phyloP scores from a whole-genome alignment of 2,329 filamentous ascomycete genomes.

The Alternaria ventricosa region DNA sequence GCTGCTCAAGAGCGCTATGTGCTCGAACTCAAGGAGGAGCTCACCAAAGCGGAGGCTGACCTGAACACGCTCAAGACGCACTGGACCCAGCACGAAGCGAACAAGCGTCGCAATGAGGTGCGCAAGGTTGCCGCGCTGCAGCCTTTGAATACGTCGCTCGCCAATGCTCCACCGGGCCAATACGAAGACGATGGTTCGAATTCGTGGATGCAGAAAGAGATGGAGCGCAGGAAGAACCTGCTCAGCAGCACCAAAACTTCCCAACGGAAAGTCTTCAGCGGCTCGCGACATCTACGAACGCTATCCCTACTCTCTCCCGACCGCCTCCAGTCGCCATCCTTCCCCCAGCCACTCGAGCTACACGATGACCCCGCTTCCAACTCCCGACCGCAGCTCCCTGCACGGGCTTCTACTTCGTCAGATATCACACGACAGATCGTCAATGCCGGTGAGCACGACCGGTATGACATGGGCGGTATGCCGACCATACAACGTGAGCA shows the following conservation, averaged over 20 bases:
- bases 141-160: conserved; percentile 54
- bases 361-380: conserved; percentile 30
- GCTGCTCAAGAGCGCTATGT: conserved; percentile 91
- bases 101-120: conserved; percentile 74
- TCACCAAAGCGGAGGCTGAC: conserved; percentile 81
- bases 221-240: conserved; percentile 75
- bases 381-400: conserved; percentile 18
- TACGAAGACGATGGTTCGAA: conserved; percentile 54
- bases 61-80: conserved; percentile 79
- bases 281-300: conserved; percentile 66
- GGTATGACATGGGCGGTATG: conserved; percentile 39
- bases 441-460: conserved; percentile 34
- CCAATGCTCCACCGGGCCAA: conserved; percentile 34
- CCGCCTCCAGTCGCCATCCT: conserved; percentile 45
- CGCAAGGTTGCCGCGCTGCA: conserved; percentile 62
- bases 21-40: conserved; percentile 87
- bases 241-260: conserved; percentile 59
- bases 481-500: conserved; percentile 46
- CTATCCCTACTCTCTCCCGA: conserved; percentile 82
- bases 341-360: conserved; percentile 48
- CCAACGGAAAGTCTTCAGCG: conserved; percentile 67
- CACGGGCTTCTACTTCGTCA: conserved; percentile 40
- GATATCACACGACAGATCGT: conserved; percentile 39
- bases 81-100: conserved; percentile 79
- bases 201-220: conserved; percentile 62